Evolutionary conservation across 768 basidiomycete genomes (phyloP), one percentile per base, ranked within the genome.

Genomic region (Cyclocybe cylindracea): DNA sequence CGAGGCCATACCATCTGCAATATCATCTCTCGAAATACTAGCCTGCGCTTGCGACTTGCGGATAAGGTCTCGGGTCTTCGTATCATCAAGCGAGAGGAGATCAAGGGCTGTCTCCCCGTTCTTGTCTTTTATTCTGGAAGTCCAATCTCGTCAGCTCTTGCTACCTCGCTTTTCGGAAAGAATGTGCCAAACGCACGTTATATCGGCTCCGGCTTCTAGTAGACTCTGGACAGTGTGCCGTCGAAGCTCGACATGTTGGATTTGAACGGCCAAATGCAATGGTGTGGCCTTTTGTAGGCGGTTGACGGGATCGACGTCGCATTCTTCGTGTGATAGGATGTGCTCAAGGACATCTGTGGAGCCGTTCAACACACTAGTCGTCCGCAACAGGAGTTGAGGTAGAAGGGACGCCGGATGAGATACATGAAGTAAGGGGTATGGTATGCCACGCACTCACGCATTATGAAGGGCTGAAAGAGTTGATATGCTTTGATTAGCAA

Each of bases 251-350:
- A 65, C 66, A 54, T 87, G 75, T 33, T 81, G 72, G 39, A 88
- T 66, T 55, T 70, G 68, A 7, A 87, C 67, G 7, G 89, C 91
- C 19, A 91, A 77, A 66, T 93, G 91, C 11, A 94, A 73, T 3
- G 92, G 92, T 0, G 92, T 94, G 6, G 84, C 83, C 7, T 78
- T 78, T 43, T 86, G 84, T 29, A 87, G 62, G 14, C 77, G 76
- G 68, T 93, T 93, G 61, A 81, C 73, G 13, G 84, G 82, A 65
- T 94, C 91, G 45, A 92, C 89, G 61, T 93, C 91, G 70, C 90
- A 92, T 4, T 77, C 80, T 9, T 91, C 88, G 60, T 84, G 75
- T 4, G 80, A 80, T 33, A 94, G 77, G 57, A 94, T 82, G 48
- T 86, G 75, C 55, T 92, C 89, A 3, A 92, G 72, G 43, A 86